Base-by-base conservation (phyloP, 768 basidiomycete species). In the Trametes elegans region DNA sequence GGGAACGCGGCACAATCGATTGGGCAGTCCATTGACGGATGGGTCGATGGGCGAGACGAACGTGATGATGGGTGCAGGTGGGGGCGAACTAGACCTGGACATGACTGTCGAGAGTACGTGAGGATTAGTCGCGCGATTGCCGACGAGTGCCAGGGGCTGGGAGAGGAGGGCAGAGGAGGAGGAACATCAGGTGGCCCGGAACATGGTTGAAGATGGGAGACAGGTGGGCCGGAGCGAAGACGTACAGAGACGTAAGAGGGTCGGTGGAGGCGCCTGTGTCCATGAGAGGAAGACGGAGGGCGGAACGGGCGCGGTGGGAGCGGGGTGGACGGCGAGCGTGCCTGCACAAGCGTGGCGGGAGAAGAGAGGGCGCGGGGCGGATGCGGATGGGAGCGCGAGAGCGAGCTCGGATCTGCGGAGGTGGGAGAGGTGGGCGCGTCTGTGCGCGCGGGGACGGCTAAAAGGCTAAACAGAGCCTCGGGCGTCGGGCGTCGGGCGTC, bases 391-490 rank as follows among this genome's bases (percentile, higher is more conserved):
- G 14, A 27, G 35, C 19, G 6, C 7, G 13, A 19, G 21, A 19
- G 10, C 14, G 38, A 36, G 35, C 35, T 6, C 35, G 35, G 35
- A 13, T n/a, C n/a, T n/a, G n/a, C n/a, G n/a, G 27, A 9, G n/a
- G 39, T 6, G 21, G 27, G 29, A 18, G 26, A 13, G 42, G 21
- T 16, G 41, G 43, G 53, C 28, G 21, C 28, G 45, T 48, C 3
- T 29, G 43, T 19, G 16, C 23, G 41, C 10, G 35, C 35, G 23
- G 40, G 40, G 19, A 41, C 7, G 45, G 43, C 53, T 47, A 60
- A 60, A 56, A 60, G 53, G 58, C 49, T 55, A 60, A 56, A 60
- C 34, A 44, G 43, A 45, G 8, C n/a, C n/a, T 35, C 8, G 13
- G n/a, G 21, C n/a, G n/a, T n/a, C n/a, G n/a, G n/a, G n/a, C n/a